These are phyloP conservation scores for Evernia prunastri DNA, from an alignment of 495 filamentous ascomycete species.

Conservation along the genomic window DNA sequence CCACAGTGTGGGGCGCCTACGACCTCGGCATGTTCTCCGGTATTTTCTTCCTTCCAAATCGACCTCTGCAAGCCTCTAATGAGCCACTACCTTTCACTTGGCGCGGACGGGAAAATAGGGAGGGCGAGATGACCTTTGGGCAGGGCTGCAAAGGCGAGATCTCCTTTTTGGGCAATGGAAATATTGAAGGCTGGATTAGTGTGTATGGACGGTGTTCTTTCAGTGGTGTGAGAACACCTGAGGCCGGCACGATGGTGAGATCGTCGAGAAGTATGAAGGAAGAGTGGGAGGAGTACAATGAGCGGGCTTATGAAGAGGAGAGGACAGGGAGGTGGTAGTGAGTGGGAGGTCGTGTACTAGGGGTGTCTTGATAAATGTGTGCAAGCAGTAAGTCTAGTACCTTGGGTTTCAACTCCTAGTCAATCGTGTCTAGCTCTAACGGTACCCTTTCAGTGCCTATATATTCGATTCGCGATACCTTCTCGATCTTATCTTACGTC, in stretches of 20 bases:
- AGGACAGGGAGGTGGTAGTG: constrained; percentile 13
- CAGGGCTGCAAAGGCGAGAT: constrained; percentile 10
- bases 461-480: too few species aligned
- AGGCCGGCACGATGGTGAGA: constrained; percentile 10
- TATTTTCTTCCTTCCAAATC: constrained; percentile 19
- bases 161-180: constrained; percentile 17
- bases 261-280: constrained; percentile 14
- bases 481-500: too few species aligned
- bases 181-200: constrained; percentile 17
- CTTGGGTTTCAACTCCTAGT: too few species aligned
- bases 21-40: constrained; percentile 28
- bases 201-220: constrained; percentile 20
- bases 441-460: too few species aligned
- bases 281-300: constrained; percentile 25
- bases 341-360: neutral
- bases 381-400: too few species aligned
- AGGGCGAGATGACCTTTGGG: constrained; percentile 25
- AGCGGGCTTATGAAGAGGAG: constrained; percentile 21
- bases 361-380: neutral
- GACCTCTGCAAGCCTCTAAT: constrained; percentile 14
- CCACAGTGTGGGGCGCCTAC: constrained; percentile 27
- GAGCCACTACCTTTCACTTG: constrained; percentile 13
- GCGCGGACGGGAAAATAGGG: constrained; percentile 23
- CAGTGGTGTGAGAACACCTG: constrained; percentile 6
- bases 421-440: too few species aligned